Percentiles rank a stretch among this genome's conserved stretches.
phyloP scores from a whole-genome alignment of 331 rosid genomes.

The Saraca asoca region DNA sequence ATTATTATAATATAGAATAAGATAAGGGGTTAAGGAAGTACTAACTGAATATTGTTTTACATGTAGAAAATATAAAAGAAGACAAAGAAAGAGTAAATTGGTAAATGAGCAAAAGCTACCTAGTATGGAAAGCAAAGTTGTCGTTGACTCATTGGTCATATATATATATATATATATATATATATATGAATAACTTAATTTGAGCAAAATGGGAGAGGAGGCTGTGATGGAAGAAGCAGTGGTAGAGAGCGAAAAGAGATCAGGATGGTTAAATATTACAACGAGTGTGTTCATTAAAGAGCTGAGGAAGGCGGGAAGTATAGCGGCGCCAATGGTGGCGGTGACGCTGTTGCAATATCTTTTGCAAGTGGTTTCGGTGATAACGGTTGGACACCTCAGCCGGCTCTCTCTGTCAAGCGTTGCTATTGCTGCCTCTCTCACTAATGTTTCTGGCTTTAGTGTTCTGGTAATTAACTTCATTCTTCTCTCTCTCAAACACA shows the following conservation, averaged over 20 bases:
- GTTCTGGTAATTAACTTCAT: constrained; percentile 52
- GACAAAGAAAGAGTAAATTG: too few relatives aligned
- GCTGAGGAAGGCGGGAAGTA: constrained; percentile 31
- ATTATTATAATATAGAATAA: too few relatives aligned
- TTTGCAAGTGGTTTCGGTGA: constrained; percentile 48
- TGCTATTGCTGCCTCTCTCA: constrained; percentile 64
- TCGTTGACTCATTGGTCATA: too few relatives aligned
- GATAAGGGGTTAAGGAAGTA: too few relatives aligned
- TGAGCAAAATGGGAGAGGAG: too few relatives aligned
- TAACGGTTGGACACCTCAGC: constrained; percentile 63
- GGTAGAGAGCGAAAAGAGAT: constrained; percentile 20
- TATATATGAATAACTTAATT: too few relatives aligned
- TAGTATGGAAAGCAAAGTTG: too few relatives aligned
- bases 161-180: too few relatives aligned
- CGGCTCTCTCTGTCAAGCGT: constrained; percentile 55
- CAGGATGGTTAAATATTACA: constrained; percentile 28
- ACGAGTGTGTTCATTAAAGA: constrained; percentile 25
- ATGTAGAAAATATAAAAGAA: too few relatives aligned
- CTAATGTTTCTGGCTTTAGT: constrained; percentile 66
- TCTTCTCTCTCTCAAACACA: not conserved
- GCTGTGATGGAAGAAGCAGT: not conserved
- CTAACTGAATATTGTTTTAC: too few relatives aligned
- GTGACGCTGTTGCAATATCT: constrained; percentile 53
- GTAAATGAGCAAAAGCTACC: too few relatives aligned
- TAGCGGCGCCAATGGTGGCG: constrained; percentile 62